These are phyloP conservation scores for Fusarium graminum DNA, from an alignment of 2,329 filamentous ascomycete species.

Conservation along the genomic window DNA sequence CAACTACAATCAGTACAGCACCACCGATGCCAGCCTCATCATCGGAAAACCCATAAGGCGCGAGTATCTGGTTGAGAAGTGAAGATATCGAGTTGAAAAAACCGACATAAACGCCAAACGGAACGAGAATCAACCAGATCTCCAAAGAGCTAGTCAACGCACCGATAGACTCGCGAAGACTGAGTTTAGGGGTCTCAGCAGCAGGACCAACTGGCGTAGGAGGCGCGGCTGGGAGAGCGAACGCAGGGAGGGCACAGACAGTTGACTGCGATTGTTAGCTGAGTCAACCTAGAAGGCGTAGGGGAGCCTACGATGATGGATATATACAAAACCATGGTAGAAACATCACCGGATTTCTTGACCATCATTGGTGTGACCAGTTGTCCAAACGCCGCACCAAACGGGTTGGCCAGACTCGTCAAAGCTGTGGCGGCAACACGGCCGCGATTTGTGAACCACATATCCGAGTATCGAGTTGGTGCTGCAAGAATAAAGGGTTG, in stretches of 20 bases:
- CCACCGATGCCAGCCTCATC: slow-evolving; percentile 90
- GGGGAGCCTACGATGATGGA: slow-evolving; percentile 76
- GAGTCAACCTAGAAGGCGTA: neutral
- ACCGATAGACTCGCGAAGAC: slow-evolving; percentile 63
- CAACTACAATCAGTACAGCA: slow-evolving; percentile 88
- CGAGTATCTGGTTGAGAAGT: slow-evolving; percentile 89
- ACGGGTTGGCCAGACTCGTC: slow-evolving; percentile 86
- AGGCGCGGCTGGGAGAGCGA: slow-evolving; percentile 82
- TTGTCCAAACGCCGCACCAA: slow-evolving; percentile 90
- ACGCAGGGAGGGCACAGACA: slow-evolving; percentile 75
- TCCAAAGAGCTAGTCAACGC: slow-evolving; percentile 71
- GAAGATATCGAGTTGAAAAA: slow-evolving; percentile 94
- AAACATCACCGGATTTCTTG: slow-evolving; percentile 72
- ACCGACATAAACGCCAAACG: slow-evolving; percentile 88
- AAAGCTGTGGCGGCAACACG: slow-evolving; percentile 90
- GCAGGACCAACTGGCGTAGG: slow-evolving; percentile 83
- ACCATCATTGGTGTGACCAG: slow-evolving; percentile 86
- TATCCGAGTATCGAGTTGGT: slow-evolving; percentile 89
- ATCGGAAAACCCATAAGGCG: slow-evolving; percentile 86
- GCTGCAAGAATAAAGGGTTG: slow-evolving; percentile 94
- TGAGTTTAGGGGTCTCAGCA: slow-evolving; percentile 68
- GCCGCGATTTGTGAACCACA: slow-evolving; percentile 91
- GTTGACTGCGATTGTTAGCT: slow-evolving; percentile 52
- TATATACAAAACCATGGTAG: slow-evolving; percentile 86
- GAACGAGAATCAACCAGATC: slow-evolving; percentile 83